Evolutionary conservation across 192 early-diverging fungal genomes (phyloP), one percentile per base, ranked within the genome.

Genomic region (Chytriomyces sp.): DNA sequence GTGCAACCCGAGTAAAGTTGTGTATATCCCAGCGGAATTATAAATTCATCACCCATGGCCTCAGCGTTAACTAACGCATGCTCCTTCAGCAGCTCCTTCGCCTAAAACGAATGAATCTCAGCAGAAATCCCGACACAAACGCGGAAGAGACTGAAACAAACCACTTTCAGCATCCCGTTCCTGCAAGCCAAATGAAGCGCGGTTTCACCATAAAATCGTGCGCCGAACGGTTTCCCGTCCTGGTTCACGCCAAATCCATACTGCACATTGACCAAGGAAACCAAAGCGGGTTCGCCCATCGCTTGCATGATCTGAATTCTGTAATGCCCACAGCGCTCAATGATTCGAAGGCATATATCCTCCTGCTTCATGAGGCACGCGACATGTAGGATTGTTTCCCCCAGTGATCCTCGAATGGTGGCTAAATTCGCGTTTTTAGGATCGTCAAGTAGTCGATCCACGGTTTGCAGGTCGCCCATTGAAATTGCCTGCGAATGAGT

Each of bases 371-470:
- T 20, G 45, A 73, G 60, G 61, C 60, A 62, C 7, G 71, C 57
- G 26, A 63, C 71, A 46, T 73, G 71, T 13, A 73, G 71, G 20
- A 62, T 60, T 16, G 71, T 73, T 62, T 73, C 71, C 28, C 71
- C 71, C 9, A 73, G 23, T 20, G 71, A 45, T 9, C 71, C 61
- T 10, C 61, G 61, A 20, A 16, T 61, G 0, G 59, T 7, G n/a
- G n/a, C 44, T 61, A n/a, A 62, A 18, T 9, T 62, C 46, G 9
- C n/a, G 43, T 68, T 13, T 45, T 68, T 18, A 7, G 7, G 8
- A n/a, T 18, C 8, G 8, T 11, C 13, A 10, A 73, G 10, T 43
- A 73, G 26, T 43, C 13, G 43, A 18, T 61, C n/a, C 7, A 73
- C 57, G 11, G 13, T n/a, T 45, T 35, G 2, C 8, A 62, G 43